A percentile compares a stretch with the other conserved stretches of the same genome.
Evolutionary conservation across 345 rosid species (phyloP).

Genomic region (Acer campestre): DNA sequence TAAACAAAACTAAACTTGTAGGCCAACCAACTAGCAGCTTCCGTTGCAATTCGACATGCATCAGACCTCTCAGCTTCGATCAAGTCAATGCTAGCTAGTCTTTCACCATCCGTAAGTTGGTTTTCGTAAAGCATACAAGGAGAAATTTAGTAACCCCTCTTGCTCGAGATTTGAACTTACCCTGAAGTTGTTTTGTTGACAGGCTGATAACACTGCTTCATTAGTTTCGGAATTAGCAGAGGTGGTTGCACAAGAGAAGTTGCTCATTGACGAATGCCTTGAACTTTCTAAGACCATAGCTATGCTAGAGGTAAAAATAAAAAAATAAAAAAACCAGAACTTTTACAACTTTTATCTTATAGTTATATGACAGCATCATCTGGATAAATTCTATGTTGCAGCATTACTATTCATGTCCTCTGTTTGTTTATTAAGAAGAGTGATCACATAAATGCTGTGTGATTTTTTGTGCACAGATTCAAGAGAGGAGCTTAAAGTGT

Average conservation of each 20-base stretch:
- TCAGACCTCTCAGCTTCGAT: slow-evolving; percentile 52
- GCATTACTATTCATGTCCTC: not conserved
- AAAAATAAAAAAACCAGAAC: slow-evolving; percentile 3
- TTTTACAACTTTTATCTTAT: no score
- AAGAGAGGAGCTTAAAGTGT: slow-evolving; percentile 62
- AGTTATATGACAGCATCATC: not conserved
- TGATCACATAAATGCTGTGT: not conserved
- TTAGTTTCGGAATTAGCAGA: slow-evolving; percentile 57
- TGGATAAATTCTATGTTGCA: not conserved
- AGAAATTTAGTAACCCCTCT: no score
- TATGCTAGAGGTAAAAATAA: slow-evolving; percentile 59
- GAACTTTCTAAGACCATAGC: slow-evolving; percentile 56
- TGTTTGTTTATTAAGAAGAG: not conserved
- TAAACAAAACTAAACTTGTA: slow-evolving; percentile 19
- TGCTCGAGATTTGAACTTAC: not conserved
- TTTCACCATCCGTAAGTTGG: slow-evolving; percentile 45
- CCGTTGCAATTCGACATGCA: slow-evolving; percentile 45
- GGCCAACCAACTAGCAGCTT: slow-evolving; percentile 50
- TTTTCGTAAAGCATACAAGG: not conserved
- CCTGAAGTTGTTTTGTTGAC: slow-evolving; percentile 15
- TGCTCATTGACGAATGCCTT: slow-evolving; percentile 58
- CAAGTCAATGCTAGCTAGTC: slow-evolving; percentile 37
- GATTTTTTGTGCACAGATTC: slow-evolving; percentile 44
- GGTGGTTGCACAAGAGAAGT: slow-evolving; percentile 64
- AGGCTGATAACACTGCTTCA: slow-evolving; percentile 45